Evolutionary conservation across 2,329 filamentous ascomycete genomes (phyloP).

Genomic region (Huntiella bhutanensis): DNA sequence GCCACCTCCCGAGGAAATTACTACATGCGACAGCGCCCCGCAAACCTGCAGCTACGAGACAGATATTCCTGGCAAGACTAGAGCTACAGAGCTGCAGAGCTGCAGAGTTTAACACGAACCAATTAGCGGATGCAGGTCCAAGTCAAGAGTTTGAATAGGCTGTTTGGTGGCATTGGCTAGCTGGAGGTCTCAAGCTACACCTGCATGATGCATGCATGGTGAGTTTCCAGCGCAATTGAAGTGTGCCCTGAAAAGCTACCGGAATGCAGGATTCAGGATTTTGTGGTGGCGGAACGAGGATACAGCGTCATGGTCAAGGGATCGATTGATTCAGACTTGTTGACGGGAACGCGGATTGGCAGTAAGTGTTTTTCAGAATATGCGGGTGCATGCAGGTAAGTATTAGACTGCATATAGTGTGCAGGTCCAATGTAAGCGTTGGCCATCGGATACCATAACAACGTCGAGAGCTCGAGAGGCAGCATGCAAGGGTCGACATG

Average conservation of each 20-base stretch:
- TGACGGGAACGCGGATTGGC: neutral
- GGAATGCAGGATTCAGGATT: no score
- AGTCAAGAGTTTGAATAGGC: no score
- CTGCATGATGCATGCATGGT: no score
- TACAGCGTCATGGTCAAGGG: neutral
- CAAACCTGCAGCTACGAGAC: neutral
- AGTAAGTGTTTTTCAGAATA: no score
- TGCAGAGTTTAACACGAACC: no score
- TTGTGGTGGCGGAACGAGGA: neutral
- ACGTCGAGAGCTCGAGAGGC: neutral
- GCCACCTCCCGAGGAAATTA: neutral
- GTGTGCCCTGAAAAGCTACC: no score
- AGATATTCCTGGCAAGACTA: neutral
- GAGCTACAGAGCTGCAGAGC: neutral
- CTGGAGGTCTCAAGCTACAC: no score
- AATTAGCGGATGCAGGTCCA: no score
- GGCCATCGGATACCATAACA: neutral
- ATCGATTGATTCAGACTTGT: neutral
- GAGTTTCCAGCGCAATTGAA: no score
- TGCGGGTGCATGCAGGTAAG: neutral
- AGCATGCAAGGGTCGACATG: neutral
- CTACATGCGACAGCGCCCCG: neutral
- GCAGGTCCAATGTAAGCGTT: neutral
- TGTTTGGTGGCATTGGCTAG: no score
- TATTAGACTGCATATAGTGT: neutral